Base-by-base conservation (phyloP, 352 stramenopile species). In the Globisporangium paddicum region DNA sequence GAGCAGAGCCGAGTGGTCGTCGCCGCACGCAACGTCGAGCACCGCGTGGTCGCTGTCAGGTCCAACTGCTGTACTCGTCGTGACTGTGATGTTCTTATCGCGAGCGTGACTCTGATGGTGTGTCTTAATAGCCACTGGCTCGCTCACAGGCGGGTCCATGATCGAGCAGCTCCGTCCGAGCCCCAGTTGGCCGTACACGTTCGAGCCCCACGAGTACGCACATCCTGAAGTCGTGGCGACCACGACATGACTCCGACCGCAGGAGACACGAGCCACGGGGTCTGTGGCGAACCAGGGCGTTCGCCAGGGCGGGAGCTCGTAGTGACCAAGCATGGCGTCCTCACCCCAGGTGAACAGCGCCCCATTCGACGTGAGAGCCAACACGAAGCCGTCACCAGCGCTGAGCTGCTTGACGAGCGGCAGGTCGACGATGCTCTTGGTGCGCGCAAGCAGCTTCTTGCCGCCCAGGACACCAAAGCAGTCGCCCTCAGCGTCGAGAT, bases 151-250 rank as follows among this genome's bases (percentile, higher is more conserved):
- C 0, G 60, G 54, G 28, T 81, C 63, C 0, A 63, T 48, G 3
- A 52, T 25, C 0, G 58, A 54, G 37, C 59, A 51, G 21, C 73
- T 50, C 3, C 55, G 23, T 25, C 71, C 64, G 8, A 74, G 59
- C 5, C 83, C 83, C 10, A 93, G 74, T 35, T 93, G 83, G 0
- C 83, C 83, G 44, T 87, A 78, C 14, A 82, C 47, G 38, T 90
- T 90, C 6, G 72, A 77, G 3, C 83, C 83, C 80, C 80, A 93
- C 5, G 67, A 61, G n/a, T 75, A 84, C 8, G 87, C 65, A 8
- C 32, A 55, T 16, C 73, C 72, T 8, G 56, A 23, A 9, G 55
- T 48, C 5, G 69, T 72, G 0, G 78, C 35, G 0, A 52, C 56
- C 1, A 88, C 14, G 0, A 71, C 65, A 42, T 93, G 83, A 16